Percentiles rank a stretch among this genome's conserved stretches.
Conservation (phyloP, 2,329 filamentous ascomycete genomes). For the Leptographium wingfieldii region DNA sequence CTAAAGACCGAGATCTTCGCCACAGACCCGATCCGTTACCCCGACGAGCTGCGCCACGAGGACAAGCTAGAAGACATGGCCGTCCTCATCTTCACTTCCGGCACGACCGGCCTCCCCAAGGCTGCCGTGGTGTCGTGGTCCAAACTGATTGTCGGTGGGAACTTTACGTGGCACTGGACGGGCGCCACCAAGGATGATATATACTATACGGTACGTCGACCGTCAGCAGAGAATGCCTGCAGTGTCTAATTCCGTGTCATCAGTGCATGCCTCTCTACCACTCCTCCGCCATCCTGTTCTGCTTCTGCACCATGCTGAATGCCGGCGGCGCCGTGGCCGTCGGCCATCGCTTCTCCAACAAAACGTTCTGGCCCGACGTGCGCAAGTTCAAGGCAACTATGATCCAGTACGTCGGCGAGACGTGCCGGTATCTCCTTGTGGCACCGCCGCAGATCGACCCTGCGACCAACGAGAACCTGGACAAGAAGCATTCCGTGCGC, state of each 20-base stretch:
- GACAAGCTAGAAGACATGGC: constrained; percentile 44
- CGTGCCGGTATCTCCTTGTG: constrained; percentile 67
- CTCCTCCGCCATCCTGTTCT: constrained; percentile 62
- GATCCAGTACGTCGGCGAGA: constrained; percentile 83
- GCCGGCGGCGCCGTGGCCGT: constrained; percentile 55
- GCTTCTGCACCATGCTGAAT: constrained; percentile 47
- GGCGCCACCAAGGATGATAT: constrained; percentile 49
- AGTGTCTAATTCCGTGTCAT: not conserved
- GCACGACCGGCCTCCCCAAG: constrained; percentile 76
- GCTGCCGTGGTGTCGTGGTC: constrained; percentile 63
- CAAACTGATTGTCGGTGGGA: constrained; percentile 44
- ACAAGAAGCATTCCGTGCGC: constrained; percentile 60
- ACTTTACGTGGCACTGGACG: constrained; percentile 43
- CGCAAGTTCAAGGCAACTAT: constrained; percentile 58
- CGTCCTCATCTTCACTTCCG: constrained; percentile 72
- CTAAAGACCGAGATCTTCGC: constrained; percentile 40
- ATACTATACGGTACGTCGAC: constrained; percentile 54
- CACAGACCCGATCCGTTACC: constrained; percentile 39
- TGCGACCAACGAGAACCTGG: constrained; percentile 52
- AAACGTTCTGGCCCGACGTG: constrained; percentile 64
- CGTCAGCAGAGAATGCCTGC: not conserved
- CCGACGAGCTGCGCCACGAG: constrained; percentile 43
- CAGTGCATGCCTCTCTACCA: constrained; percentile 86
- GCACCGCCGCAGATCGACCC: constrained; percentile 51
- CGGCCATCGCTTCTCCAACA: constrained; percentile 66